These are phyloP conservation scores for Alternaria brassicicola DNA, from an alignment of 2,329 filamentous ascomycete species.

Conservation along the genomic window DNA sequence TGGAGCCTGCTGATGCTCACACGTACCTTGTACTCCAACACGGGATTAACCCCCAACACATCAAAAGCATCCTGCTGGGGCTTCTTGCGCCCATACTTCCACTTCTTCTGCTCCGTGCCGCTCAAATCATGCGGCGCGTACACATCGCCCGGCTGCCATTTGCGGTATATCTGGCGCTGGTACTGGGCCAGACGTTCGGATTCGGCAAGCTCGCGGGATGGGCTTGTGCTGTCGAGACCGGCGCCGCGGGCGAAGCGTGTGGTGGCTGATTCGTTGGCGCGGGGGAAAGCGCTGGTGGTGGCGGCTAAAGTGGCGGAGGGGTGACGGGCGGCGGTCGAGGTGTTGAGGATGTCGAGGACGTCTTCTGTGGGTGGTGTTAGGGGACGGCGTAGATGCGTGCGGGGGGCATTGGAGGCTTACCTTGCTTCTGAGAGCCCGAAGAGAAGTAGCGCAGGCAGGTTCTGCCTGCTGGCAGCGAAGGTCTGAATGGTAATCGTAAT, in stretches of 20 bases:
- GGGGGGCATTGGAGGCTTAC: constrained; percentile 14
- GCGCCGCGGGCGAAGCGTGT: constrained; percentile 25
- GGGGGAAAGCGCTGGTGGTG: background rate
- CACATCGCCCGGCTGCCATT: constrained; percentile 79
- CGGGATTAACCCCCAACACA: constrained; percentile 75
- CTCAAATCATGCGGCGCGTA: constrained; percentile 90
- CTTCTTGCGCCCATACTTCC: constrained; percentile 62
- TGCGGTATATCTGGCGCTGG: constrained; percentile 69
- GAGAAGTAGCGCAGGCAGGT: constrained; percentile 35
- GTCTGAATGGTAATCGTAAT: constrained; percentile 20
- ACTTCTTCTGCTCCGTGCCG: constrained; percentile 79
- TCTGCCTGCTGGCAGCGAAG: constrained; percentile 10
- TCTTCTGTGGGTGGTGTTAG: constrained; percentile 21
- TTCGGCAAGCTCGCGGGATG: constrained; percentile 33
- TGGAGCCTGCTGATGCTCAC: background rate
- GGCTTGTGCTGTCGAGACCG: constrained; percentile 27
- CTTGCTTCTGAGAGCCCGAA: constrained; percentile 27
- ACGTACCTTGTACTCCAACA: constrained; percentile 83
- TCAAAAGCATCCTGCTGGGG: constrained; percentile 75
- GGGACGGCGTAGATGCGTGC: background rate
- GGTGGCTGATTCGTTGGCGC: constrained; percentile 10
- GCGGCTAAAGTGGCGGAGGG: constrained; percentile 7
- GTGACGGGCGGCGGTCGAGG: constrained; percentile 13
- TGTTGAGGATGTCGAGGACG: constrained; percentile 31
- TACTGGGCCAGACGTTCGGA: constrained; percentile 54